Base-by-base conservation (phyloP, 495 filamentous ascomycete genomes). In the Hypoxylon rickii region DNA sequence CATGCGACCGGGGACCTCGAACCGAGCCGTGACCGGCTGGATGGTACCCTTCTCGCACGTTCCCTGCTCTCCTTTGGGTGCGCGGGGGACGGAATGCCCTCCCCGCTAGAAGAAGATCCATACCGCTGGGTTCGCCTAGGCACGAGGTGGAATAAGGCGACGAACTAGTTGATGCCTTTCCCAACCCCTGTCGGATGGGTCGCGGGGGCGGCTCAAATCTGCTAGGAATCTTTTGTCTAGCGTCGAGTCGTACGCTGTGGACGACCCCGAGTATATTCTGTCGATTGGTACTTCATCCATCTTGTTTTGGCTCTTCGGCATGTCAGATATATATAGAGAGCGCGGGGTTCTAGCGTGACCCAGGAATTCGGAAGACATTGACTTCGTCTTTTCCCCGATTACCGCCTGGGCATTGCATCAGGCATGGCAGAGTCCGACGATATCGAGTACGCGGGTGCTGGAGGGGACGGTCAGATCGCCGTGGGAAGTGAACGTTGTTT, bases 401-500 rank as follows among this genome's bases (percentile, higher is more conserved):
- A 7, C 12, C 3, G 32, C 12, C 12, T 34, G 32, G n/a, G 7
- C n/a, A 10, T 55, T 34, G 4, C 33, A 15, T 40, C 4, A 32
- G 45, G 11, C 4, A 56, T 57, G 52, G 47, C 52, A 2, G 41
- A 45, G 18, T 53, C 41, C 12, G 40, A 62, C 15, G 52, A 57
- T 16, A 57, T 57, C 17, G 52, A 62, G 31, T 56, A 48, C 4
- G 32, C 48, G 37, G 52, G 58, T 10, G 31, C 49, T 31, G 47
- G 58, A 17, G 52, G 43, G n/a, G 48, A 38, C 12, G 29, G 37
- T 11, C 20, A 52, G 3, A 47, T 61, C 22, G 10, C 7, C n/a
- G 46, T 61, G 29, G 33, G 42, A 50, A 57, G 52, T 17, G 58
- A 57, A 18, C 52, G 47, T 3, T 61, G 51, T 13, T 57, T 62